These are phyloP conservation scores for Daldinia sp. DNA, from an alignment of 2,329 filamentous ascomycete genomes.

Conservation along the genomic window DNA sequence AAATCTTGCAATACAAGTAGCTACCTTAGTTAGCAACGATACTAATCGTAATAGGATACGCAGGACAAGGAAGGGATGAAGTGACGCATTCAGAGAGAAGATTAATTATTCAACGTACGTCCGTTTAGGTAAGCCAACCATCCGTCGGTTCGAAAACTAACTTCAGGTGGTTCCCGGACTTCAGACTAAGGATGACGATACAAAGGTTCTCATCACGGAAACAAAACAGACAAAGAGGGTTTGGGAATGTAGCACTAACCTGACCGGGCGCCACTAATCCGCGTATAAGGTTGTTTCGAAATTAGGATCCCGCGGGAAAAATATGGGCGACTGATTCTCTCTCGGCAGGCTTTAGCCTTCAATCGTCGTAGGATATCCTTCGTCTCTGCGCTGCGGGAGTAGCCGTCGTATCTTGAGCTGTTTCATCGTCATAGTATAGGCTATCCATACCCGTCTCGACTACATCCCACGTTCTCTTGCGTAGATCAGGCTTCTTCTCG, in stretches of 20 bases:
- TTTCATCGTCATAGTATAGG: constrained; percentile 65
- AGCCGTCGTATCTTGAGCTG: constrained; percentile 30
- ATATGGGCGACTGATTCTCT: neutral
- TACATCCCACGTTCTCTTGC: constrained; percentile 73
- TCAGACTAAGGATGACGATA: constrained; percentile 99
- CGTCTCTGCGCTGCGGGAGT: constrained; percentile 51
- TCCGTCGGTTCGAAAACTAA: constrained; percentile 44
- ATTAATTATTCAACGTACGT: constrained; percentile 58
- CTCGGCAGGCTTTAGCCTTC: constrained; percentile 43
- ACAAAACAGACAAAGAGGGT: constrained; percentile 14
- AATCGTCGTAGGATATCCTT: constrained; percentile 59
- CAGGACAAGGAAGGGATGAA: neutral
- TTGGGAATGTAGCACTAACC: constrained; percentile 38
- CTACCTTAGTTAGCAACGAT: neutral
- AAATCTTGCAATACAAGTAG: neutral
- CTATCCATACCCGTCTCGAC: constrained; percentile 68
- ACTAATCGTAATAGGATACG: neutral
- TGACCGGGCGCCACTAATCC: constrained; percentile 16
- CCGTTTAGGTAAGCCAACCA: constrained; percentile 38
- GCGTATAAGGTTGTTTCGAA: neutral
- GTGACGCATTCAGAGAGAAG: constrained; percentile 60
- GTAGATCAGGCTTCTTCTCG: constrained; percentile 64
- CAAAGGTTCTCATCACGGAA: constrained; percentile 80
- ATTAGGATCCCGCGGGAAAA: neutral
- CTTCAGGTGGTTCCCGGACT: constrained; percentile 49